These are phyloP conservation scores for Monosporascus sp. DNA, from an alignment of 2,329 filamentous ascomycete genomes.

Conservation along the genomic window DNA sequence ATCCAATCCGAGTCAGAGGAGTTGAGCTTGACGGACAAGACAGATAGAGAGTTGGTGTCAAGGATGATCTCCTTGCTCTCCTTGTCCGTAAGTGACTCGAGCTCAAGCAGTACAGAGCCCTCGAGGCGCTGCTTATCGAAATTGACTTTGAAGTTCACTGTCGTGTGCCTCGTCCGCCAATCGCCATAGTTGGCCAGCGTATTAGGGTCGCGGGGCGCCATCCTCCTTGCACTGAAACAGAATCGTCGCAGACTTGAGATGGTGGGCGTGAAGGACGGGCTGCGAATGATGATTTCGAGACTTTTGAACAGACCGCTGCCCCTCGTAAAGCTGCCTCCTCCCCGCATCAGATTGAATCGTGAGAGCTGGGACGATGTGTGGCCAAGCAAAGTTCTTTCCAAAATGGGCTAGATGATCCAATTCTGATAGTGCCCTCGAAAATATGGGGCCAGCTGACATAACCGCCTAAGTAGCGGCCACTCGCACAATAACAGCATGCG, in stretches of 20 bases:
- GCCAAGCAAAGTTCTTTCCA: not conserved
- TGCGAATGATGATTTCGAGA: conserved; percentile 23
- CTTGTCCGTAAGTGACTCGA: conserved; percentile 71
- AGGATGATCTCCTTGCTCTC: conserved; percentile 74
- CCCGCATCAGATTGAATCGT: conserved; percentile 19
- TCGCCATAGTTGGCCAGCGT: conserved; percentile 88
- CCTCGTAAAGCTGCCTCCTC: conserved; percentile 18
- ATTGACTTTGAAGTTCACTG: conserved; percentile 74
- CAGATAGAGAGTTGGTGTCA: conserved; percentile 78
- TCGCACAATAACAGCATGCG: no score
- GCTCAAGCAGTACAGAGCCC: conserved; percentile 69
- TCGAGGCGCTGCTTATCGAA: conserved; percentile 74
- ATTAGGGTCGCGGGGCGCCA: conserved; percentile 68
- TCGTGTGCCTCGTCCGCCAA: conserved; percentile 80
- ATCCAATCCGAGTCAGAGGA: conserved; percentile 61
- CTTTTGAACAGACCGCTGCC: conserved; percentile 22
- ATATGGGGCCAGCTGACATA: no score
- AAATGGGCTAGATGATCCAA: not conserved
- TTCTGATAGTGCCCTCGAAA: not conserved
- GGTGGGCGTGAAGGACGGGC: conserved; percentile 12
- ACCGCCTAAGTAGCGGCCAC: no score
- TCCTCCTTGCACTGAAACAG: conserved; percentile 15
- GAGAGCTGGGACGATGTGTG: not conserved
- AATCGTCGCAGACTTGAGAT: conserved; percentile 13
- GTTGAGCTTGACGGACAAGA: conserved; percentile 67